Evolutionary conservation across 108 stramenopile genomes (phyloP).

Genomic region (Aurantiochytrium sp.): DNA sequence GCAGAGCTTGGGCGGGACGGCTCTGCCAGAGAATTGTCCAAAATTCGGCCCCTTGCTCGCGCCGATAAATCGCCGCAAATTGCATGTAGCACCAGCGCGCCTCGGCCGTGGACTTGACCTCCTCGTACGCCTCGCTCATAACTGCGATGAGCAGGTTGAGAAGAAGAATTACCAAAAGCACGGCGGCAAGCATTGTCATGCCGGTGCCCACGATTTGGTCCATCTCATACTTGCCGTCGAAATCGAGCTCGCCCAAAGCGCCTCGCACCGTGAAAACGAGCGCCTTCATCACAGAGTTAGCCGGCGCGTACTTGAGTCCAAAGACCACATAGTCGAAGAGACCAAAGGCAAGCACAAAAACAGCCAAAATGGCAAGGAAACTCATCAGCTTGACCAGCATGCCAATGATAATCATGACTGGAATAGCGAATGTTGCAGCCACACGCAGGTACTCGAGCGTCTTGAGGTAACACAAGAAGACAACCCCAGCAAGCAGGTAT

Average conservation of each 20-base stretch:
- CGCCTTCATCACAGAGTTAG: background rate
- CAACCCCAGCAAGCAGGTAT: background rate
- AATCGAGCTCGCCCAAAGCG: background rate
- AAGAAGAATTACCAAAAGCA: background rate
- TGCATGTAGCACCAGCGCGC: slow-evolving; percentile 15
- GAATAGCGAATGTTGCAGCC: background rate
- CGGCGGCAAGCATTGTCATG: background rate
- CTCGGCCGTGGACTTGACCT: background rate
- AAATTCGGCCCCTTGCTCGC: background rate
- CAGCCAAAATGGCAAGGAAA: background rate
- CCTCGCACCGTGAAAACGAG: background rate
- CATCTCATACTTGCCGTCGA: background rate
- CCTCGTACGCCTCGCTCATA: slow-evolving; percentile 21
- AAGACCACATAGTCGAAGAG: background rate
- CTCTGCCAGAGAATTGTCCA: too few species aligned
- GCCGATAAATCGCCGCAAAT: background rate
- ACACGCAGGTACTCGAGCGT: slow-evolving; percentile 2
- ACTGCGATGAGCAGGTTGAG: slow-evolving; percentile 20
- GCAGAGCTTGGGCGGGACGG: too few species aligned
- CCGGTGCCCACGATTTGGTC: background rate
- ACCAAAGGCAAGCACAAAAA: background rate
- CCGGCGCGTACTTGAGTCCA: background rate
- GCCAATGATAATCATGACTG: background rate
- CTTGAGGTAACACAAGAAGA: background rate
- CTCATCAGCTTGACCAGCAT: background rate